These are phyloP conservation scores for Brassica incana DNA, from an alignment of 345 rosid genomes.

Conservation along the genomic window DNA sequence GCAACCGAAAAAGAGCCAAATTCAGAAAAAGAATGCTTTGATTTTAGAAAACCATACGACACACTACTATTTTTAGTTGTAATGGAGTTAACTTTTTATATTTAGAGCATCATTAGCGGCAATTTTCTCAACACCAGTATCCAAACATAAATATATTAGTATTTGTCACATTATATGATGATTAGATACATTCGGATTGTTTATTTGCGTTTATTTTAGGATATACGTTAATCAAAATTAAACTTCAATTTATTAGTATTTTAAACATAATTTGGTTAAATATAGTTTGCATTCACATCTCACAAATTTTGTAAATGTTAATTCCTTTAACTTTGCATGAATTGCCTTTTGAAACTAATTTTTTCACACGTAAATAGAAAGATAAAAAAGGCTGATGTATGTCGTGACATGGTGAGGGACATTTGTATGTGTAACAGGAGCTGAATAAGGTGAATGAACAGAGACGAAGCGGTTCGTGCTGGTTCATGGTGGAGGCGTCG, in stretches of 20 bases:
- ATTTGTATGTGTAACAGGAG: conserved; percentile 26
- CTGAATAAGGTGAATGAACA: conserved; percentile 36
- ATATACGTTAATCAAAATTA: too few relatives aligned
- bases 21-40: neutral
- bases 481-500: conserved; percentile 88
- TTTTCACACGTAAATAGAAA: too few relatives aligned
- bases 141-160: too few relatives aligned
- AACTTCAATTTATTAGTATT: too few relatives aligned
- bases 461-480: conserved; percentile 62
- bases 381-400: too few relatives aligned
- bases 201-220: neutral
- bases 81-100: neutral
- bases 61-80: neutral
- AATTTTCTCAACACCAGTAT: too few relatives aligned
- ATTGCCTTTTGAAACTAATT: too few relatives aligned
- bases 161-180: neutral
- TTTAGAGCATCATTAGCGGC: too few relatives aligned
- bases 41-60: neutral
- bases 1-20: neutral
- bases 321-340: too few relatives aligned
- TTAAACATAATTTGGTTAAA: too few relatives aligned
- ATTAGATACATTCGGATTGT: neutral
- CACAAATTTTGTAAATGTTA: too few relatives aligned
- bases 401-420: conserved; percentile 4
- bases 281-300: too few relatives aligned